Percentiles rank a stretch among this genome's conserved stretches.
These are phyloP conservation scores for Colletotrichum sp. DNA, from an alignment of 2,329 filamentous ascomycete genomes.

Conservation along the genomic window DNA sequence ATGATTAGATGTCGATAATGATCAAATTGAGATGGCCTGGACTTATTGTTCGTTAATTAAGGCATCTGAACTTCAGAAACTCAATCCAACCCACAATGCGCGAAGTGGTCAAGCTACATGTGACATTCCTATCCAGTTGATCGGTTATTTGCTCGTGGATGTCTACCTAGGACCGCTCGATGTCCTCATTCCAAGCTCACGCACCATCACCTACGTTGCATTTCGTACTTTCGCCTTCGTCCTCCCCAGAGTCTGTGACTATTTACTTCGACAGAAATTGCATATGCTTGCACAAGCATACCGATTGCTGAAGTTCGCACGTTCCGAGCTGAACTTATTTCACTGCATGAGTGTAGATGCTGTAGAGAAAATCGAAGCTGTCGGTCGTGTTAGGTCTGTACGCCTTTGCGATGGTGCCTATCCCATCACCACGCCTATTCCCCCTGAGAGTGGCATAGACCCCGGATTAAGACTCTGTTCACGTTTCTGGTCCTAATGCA, in stretches of 20 bases:
- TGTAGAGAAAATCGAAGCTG: neutral
- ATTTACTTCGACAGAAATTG: fast-evolving
- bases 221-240: neutral
- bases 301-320: fast-evolving
- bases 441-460: neutral
- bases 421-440: neutral
- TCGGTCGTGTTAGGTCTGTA: neutral
- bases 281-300: fast-evolving
- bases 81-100: neutral
- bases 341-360: neutral
- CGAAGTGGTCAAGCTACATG: neutral
- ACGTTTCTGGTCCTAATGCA: neutral
- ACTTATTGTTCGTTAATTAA: neutral
- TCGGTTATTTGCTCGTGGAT: neutral
- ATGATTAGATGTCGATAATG: neutral
- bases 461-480: neutral
- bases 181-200: neutral
- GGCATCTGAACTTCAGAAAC: neutral
- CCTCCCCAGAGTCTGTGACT: neutral
- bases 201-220: neutral
- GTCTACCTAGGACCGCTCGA: neutral
- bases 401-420: fast-evolving
- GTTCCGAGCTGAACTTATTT: fast-evolving
- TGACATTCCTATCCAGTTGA: neutral
- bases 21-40: neutral